Percentiles rank a stretch among this genome's conserved stretches.
Conservation (phyloP, 257 asterid genomes). For the Ocimum tenuiflorum region DNA sequence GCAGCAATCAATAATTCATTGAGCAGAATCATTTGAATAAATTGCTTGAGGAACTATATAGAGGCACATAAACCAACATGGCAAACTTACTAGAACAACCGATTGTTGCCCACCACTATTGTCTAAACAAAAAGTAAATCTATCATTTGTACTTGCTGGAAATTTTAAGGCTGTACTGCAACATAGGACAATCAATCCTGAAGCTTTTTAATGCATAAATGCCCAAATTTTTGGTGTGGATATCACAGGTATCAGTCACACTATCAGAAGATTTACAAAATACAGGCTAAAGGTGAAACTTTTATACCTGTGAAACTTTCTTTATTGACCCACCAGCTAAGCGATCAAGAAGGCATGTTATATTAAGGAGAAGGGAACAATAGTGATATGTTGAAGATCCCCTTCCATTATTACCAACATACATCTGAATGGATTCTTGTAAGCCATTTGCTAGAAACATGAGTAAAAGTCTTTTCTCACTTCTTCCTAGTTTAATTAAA, state of each 20-base stretch:
- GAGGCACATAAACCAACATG: neutral
- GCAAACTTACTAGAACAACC: neutral
- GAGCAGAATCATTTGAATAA: constrained; percentile 3
- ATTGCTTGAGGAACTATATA: neutral
- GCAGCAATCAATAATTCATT: constrained; percentile 6
- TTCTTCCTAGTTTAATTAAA: neutral
- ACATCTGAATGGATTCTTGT: neutral
- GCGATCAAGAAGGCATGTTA: neutral
- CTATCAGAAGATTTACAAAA: neutral
- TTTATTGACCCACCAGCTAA: neutral
- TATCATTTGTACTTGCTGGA: neutral
- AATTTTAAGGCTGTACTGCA: neutral
- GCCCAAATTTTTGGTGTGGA: neutral
- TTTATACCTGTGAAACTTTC: neutral
- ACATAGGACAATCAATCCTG: neutral
- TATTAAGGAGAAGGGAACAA: neutral
- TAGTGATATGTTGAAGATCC: neutral
- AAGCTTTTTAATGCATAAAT: neutral
- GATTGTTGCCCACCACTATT: neutral
- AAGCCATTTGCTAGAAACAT: neutral
- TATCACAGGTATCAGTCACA: neutral
- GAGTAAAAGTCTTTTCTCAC: neutral
- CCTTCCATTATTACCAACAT: too few relatives aligned
- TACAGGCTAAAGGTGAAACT: neutral
- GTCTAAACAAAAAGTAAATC: neutral